Base-by-base conservation (phyloP, 257 asterid genomes). In the Buddleja alternifolia region DNA sequence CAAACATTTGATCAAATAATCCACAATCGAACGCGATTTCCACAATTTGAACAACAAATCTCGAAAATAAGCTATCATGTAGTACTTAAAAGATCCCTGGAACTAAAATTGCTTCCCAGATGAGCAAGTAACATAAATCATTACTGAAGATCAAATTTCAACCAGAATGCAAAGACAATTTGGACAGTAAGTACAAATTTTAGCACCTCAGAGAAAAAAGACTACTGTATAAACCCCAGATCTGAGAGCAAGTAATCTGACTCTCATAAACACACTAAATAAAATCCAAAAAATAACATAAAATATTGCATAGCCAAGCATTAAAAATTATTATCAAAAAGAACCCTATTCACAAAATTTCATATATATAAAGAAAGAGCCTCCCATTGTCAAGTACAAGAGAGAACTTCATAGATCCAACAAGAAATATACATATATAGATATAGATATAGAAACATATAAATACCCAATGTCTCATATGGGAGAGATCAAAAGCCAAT, bases 321-420 rank as follows among this genome's bases (percentile, higher is more conserved):
- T 52, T 66, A 48, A 60, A 57, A 29, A 46, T 0, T 15, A 25
- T 55, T 44, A 45, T 29, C 45, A 54, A 50, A 57, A 21, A 71
- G 25, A 70, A 63, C 25, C 67, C 36, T 34, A 4, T 66, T 56
- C 54, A 16, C 6, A 15, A 60, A 69, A 64, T 56, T 52, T 25
- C 46, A 59, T 29, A 53, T 42, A 20, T 47, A 57, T 6, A 23
- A 6, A 29, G 56, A 47, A 69, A 62, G 11, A 29, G 71, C 71
- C 63, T 47, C 60, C 17, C 70, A 54, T 58, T 52, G 32, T 19
- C 66, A 60, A 69, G 68, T 76, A 53, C 73, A 32, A 51, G 52
- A 12, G 14, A 12, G 17, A 42, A 52, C 63, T 73, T 41, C 78
- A 62, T 77, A 73, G 83, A 82, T 81, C 85, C 80, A 59, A 17